Percentiles rank a stretch among this genome's conserved stretches.
These are phyloP conservation scores for Sequoiadendron giganteum DNA, from an alignment of 75 land plant species.

Conservation along the genomic window DNA sequence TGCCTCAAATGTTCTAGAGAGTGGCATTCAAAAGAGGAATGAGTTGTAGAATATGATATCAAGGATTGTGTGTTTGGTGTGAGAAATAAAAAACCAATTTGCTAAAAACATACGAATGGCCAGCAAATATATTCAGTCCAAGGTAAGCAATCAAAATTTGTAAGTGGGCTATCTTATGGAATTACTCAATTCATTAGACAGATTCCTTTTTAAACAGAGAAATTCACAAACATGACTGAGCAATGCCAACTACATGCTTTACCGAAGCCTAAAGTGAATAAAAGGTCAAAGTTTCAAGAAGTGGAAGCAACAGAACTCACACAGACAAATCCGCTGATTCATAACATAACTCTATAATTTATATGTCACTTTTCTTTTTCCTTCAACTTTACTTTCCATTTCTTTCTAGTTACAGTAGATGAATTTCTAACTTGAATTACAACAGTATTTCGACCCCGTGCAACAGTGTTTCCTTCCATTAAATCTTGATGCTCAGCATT, in stretches of 20 bases:
- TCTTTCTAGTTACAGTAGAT: not conserved
- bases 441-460: not conserved
- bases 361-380: not conserved
- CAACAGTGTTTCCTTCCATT: not conserved
- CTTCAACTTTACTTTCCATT: constrained; percentile 6
- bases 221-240: not conserved
- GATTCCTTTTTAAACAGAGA: not conserved
- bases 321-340: not conserved
- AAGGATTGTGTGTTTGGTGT: not conserved
- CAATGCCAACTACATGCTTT: not conserved
- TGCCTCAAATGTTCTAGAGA: not conserved
- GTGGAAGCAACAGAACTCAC: not conserved
- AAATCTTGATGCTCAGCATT: constrained; percentile 5
- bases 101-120: not conserved
- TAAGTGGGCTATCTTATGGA: not conserved
- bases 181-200: not conserved
- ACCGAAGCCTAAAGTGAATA: not conserved
- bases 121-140: not conserved
- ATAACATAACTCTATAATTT: not conserved
- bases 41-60: not conserved
- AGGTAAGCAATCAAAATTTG: not conserved
- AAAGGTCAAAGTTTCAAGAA: not conserved
- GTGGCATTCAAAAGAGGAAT: not conserved
- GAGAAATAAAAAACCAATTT: not conserved
- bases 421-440: not conserved